phyloP scores from a whole-genome alignment of 345 rosid species.

The Odontarrhena argentea region DNA sequence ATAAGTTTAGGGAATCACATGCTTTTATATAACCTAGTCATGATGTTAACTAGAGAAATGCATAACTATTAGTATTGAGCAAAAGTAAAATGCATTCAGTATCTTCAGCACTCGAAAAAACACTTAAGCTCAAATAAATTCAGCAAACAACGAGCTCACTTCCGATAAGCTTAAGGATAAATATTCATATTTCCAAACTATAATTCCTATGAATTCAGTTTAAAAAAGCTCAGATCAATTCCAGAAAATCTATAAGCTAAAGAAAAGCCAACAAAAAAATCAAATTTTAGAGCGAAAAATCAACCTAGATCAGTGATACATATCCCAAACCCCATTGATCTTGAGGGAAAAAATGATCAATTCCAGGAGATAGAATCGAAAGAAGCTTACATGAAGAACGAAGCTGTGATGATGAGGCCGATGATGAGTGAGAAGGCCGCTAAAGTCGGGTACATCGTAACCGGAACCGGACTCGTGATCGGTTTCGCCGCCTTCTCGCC shows the following conservation, averaged over 20 bases:
- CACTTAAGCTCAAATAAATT: neutral
- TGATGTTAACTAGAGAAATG: neutral
- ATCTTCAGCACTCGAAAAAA: neutral
- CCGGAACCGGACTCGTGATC: slow-evolving; percentile 22
- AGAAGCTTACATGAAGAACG: slow-evolving; percentile 26
- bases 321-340: neutral
- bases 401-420: slow-evolving; percentile 19
- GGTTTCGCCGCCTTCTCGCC: slow-evolving; percentile 19
- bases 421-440: slow-evolving; percentile 4
- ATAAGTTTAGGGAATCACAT: neutral
- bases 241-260: neutral
- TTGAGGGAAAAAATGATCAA: neutral
- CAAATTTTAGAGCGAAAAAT: no score
- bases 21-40: neutral
- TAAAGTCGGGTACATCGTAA: slow-evolving; percentile 15
- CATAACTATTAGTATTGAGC: neutral
- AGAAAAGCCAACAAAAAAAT: neutral
- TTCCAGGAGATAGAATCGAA: neutral
- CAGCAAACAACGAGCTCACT: neutral
- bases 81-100: neutral
- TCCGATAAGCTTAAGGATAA: neutral
- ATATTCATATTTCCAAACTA: neutral
- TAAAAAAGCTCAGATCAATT: neutral
- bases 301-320: neutral
- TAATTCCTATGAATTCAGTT: neutral